Base-by-base conservation (phyloP, 2,329 filamentous ascomycete genomes). In the Aureobasidium sp. region DNA sequence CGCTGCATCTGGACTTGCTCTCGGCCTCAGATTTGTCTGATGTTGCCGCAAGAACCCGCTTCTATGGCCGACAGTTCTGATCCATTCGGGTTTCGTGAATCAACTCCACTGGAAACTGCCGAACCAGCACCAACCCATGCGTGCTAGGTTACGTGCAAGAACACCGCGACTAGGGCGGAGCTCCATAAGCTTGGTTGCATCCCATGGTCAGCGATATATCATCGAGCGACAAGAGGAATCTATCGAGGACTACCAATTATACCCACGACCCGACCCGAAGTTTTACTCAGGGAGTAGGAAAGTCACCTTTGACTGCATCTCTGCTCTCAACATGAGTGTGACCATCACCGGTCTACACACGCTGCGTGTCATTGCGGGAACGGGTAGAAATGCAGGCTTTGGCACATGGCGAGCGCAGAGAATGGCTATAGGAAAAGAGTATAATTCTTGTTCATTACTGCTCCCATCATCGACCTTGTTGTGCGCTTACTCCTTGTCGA, bases 401-500 rank as follows among this genome's bases (percentile, higher is more conserved):
- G 5, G 11, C 15, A 42, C 25, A 25, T 5, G 39, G 8, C 6
- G 17, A 1, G 27, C 3, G 36, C 22, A 34, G 27, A 44, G 22
- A 34, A 22, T 14, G 39, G 27, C 9, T 44, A 36, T 22, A 53
- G 20, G n/a, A 27, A 15, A 59, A 17, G 39, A 36, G 25, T 36
- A 36, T 25, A 52, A n/a, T 45, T 17, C 20, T 36, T 39, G 14
- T 29, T 59, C 55, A 25, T 59, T 8, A 48, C 27, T 4, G 14
- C 27, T n/a, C 37, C 31, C 39, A 11, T 29, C 42, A 15, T 7
- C 31, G 25, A 12, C 34, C 6, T 8, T 15, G 9, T 15, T 9
- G 14, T 45, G 9, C 41, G n/a, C n/a, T 31, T 57, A 53, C 61
- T 77, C 72, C 65, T 69, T 70, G 63, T 79, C 75, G 12, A 71